These are phyloP conservation scores for Achaetomium macrosporum DNA, from an alignment of 2,329 filamentous ascomycete genomes.

Conservation along the genomic window DNA sequence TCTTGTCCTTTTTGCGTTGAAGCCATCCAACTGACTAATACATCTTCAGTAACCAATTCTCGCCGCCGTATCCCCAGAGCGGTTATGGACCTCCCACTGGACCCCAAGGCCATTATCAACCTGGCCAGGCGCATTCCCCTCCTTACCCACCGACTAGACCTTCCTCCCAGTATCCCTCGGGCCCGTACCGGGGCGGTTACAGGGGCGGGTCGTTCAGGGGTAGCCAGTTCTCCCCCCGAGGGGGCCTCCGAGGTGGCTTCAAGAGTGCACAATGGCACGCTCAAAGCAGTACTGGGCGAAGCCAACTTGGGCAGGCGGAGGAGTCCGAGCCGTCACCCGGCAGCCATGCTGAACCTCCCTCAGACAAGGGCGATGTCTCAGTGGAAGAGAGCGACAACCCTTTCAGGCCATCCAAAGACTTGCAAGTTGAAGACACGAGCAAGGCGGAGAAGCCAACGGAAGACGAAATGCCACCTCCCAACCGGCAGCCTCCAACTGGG, in stretches of 20 bases:
- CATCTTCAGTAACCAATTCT: conserved; percentile 53
- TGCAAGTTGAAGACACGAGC: conserved; percentile 57
- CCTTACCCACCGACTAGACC: conserved; percentile 54
- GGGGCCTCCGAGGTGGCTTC: conserved; percentile 54
- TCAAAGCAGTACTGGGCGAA: conserved; percentile 35
- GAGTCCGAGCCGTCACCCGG: conserved; percentile 29
- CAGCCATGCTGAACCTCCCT: conserved; percentile 25
- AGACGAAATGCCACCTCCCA: conserved; percentile 50
- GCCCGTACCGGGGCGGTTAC: conserved; percentile 40
- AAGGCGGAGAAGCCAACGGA: conserved; percentile 39
- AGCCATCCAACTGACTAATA: conserved; percentile 23
- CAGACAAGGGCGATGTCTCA: conserved; percentile 34
- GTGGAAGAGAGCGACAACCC: conserved; percentile 50
- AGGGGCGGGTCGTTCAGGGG: conserved; percentile 53
- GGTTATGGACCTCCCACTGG: conserved; percentile 48
- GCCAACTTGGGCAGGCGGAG: conserved; percentile 25
- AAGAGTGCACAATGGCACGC: conserved; percentile 66
- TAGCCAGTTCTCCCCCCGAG: conserved; percentile 48
- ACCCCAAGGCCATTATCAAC: conserved; percentile 48
- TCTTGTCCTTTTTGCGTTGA: background rate
- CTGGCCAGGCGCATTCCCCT: conserved; percentile 40
- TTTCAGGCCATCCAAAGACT: conserved; percentile 58
- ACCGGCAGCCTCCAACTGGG: conserved; percentile 47
- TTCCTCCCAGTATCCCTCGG: conserved; percentile 46
- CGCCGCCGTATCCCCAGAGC: conserved; percentile 53